Evolutionary conservation across 163 green algal genomes (phyloP), one percentile per base, ranked within the genome.

Genomic region (Scenedesmus sp.): DNA sequence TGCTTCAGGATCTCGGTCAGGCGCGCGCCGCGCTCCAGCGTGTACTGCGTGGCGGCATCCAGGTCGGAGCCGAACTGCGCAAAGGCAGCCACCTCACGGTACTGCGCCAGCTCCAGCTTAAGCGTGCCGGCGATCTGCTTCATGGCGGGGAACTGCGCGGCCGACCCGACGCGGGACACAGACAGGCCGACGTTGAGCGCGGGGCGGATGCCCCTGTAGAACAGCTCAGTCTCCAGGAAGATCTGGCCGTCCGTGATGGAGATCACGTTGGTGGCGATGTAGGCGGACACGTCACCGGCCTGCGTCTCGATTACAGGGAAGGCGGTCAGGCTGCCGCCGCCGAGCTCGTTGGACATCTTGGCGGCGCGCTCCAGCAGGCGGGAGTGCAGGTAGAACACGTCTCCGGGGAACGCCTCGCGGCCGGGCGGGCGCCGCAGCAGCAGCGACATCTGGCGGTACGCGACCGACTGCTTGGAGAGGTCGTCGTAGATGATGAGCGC

Each of bases 1-100:
- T 99, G 97, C 95, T 99, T 99, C 84, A 99, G 94, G 72, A 99
- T 96, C 93, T 99, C 97, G 37, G 96, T 98, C 89, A 99, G 94
- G 87, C 97, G 95, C 56, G 94, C 95, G 83, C 97, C 97, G 89
- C 97, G 96, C 91, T 98, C 97, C 92, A 99, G 95, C 72, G 98
- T 92, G 92, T 98, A 97, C 94, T 99, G 97, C n/a, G 96, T 99
- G 83, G 97, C 94, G 26, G 96, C 96, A 88, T 99, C 97, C 33
- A 99, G 91, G 94, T 99, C 97, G 35, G 96, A 98, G 83, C 96
- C 97, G 92, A 99, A 99, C 94, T 99, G 97, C 42, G 97, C 96
- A 93, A 96, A 94, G 95, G 88, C 96, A 26, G 95, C 94, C 49
- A 98, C 91, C 90, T 92, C 80, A 81, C 80, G 88, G 88, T 88